Conservation (phyloP, 768 basidiomycete genomes). For the Termitomyces sp. region DNA sequence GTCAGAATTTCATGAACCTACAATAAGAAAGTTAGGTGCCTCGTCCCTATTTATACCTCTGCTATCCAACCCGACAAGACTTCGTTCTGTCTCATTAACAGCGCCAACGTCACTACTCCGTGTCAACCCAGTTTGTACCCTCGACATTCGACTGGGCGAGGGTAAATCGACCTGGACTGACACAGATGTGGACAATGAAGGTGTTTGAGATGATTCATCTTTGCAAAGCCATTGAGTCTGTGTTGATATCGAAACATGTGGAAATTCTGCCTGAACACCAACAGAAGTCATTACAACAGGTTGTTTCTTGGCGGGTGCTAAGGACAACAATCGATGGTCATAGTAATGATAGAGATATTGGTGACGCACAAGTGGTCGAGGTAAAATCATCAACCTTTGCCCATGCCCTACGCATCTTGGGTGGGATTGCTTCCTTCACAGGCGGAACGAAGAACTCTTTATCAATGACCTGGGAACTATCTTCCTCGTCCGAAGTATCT, state of each 20-base stretch:
- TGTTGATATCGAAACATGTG: conserved; percentile 28
- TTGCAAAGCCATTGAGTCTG: conserved; percentile 22
- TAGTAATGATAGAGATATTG: not conserved
- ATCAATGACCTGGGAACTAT: conserved; percentile 30
- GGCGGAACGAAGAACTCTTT: conserved; percentile 25
- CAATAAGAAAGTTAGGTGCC: not conserved
- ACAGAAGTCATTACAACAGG: conserved; percentile 28
- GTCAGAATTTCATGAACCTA: conserved; percentile 10
- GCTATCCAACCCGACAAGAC: not conserved
- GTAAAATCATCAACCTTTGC: conserved; percentile 41
- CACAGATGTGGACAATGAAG: conserved; percentile 10
- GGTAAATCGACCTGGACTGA: conserved; percentile 17
- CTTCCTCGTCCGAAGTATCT: conserved; percentile 33
- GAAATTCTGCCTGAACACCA: conserved; percentile 34
- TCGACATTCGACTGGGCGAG: conserved; percentile 3
- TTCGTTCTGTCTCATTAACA: conserved; percentile 17
- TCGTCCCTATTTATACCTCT: not conserved
- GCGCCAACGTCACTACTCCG: conserved; percentile 8
- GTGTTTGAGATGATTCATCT: conserved; percentile 19
- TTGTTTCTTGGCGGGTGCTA: conserved; percentile 7
- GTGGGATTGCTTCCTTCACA: conserved; percentile 39
- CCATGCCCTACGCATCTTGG: conserved; percentile 64
- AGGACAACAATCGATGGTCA: not conserved
- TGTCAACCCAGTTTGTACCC: conserved; percentile 13
- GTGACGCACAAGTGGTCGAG: conserved; percentile 30